Conservation (phyloP, 2,329 filamentous ascomycete genomes). For the Colletotrichum endophyticum region DNA sequence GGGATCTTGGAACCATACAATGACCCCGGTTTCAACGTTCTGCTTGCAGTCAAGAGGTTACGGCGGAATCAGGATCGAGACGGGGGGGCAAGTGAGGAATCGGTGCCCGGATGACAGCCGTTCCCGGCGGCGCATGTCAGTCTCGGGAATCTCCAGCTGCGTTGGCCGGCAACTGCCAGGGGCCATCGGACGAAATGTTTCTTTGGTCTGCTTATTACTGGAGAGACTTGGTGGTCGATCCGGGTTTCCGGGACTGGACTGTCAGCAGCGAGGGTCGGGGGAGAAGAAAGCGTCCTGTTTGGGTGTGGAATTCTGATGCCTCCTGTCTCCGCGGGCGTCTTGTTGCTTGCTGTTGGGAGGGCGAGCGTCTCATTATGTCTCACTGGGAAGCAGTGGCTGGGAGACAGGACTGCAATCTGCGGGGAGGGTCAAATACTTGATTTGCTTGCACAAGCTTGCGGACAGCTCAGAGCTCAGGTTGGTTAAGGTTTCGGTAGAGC, state of each 20-base stretch:
- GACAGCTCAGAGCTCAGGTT: background rate
- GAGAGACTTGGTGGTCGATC: background rate
- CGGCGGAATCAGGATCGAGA: background rate
- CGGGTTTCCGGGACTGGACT: background rate
- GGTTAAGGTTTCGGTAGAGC: background rate
- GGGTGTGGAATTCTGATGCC: background rate
- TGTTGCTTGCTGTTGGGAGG: background rate
- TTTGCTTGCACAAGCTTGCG: background rate
- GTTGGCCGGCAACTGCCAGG: background rate
- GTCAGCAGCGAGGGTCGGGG: background rate
- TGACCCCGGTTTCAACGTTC: background rate
- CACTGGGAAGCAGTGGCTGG: background rate
- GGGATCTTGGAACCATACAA: background rate
- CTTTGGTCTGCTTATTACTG: background rate
- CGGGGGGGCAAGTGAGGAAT: background rate
- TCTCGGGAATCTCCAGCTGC: background rate
- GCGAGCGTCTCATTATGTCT: conserved; percentile 2
- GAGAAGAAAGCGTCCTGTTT: background rate
- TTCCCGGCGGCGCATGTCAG: background rate
- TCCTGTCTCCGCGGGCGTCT: background rate
- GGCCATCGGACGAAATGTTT: background rate
- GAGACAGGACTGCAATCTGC: background rate
- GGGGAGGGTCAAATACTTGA: background rate
- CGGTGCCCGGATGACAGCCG: background rate
- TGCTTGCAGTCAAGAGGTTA: background rate